Conservation (phyloP, 164 flowering plant species). For the Warburgia ugandensis region DNA sequence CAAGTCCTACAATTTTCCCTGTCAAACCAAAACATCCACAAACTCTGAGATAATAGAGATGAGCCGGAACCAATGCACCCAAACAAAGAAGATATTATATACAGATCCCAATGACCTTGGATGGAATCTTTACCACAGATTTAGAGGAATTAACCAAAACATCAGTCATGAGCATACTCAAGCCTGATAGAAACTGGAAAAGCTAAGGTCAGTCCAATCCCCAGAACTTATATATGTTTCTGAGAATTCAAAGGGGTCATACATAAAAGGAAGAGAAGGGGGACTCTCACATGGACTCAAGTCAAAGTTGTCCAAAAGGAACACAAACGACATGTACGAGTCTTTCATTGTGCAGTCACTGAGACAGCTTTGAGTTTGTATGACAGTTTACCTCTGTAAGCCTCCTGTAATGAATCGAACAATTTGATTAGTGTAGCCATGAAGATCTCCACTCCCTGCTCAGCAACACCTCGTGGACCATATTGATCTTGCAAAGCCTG, state of each 20-base stretch:
- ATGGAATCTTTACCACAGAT: background rate
- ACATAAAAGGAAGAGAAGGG: no score
- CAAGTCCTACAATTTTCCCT: constrained; percentile 81
- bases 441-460: constrained; percentile 52
- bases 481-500: constrained; percentile 64
- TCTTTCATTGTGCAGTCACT: background rate
- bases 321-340: background rate
- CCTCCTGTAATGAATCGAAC: constrained; percentile 41
- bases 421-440: constrained; percentile 36
- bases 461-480: constrained; percentile 38
- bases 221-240: background rate
- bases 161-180: background rate
- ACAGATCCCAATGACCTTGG: no score
- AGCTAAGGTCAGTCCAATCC: background rate
- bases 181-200: background rate
- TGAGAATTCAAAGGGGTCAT: background rate
- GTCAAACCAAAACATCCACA: constrained; percentile 11
- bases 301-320: background rate
- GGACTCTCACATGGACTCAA: no score
- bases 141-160: background rate
- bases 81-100: background rate
- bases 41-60: background rate
- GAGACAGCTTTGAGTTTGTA: background rate
- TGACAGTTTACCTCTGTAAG: constrained; percentile 47
- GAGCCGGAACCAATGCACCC: background rate